Evolutionary conservation across 495 filamentous ascomycete genomes (phyloP).

Genomic region (Cercophora sp.): DNA sequence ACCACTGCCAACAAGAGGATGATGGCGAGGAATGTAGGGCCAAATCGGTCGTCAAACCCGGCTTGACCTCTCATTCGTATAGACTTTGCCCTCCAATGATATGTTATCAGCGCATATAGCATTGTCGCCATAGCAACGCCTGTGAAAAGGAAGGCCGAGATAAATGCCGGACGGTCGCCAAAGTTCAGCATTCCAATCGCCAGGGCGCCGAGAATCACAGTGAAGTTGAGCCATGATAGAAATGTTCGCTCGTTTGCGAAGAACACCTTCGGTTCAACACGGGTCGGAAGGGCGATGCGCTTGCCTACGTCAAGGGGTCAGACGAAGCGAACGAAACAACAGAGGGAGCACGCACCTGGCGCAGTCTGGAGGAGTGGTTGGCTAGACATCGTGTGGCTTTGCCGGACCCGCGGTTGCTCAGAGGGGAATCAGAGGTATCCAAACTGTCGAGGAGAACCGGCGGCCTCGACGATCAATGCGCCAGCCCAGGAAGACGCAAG

Average conservation of each 20-base stretch:
- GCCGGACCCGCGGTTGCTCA: too few species aligned
- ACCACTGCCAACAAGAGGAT: conserved; percentile 80
- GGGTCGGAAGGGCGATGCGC: conserved; percentile 94
- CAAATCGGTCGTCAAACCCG: conserved; percentile 93
- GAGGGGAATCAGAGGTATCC: too few species aligned
- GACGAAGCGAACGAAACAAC: neutral
- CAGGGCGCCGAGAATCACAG: conserved; percentile 92
- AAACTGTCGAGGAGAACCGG: too few species aligned
- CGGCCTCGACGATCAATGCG: too few species aligned
- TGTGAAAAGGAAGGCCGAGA: conserved; percentile 85
- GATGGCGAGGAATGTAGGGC: conserved; percentile 83
- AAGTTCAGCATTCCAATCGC: conserved; percentile 97
- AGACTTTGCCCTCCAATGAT: conserved; percentile 93
- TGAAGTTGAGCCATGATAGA: conserved; percentile 98
- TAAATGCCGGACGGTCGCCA: conserved; percentile 86
- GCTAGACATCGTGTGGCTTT: too few species aligned
- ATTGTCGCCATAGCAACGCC: conserved; percentile 91
- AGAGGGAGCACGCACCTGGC: conserved; percentile 53
- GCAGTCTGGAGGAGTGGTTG: conserved; percentile 92
- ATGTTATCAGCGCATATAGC: conserved; percentile 91
- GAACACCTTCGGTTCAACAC: conserved; percentile 99
- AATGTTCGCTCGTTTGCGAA: conserved; percentile 99
- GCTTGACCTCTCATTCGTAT: conserved; percentile 88
- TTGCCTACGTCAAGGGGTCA: conserved; percentile 59
- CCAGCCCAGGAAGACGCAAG: too few species aligned